Base-by-base conservation (phyloP, 1,284 basidiomycete genomes). In the Limonomyces culmigenus region DNA sequence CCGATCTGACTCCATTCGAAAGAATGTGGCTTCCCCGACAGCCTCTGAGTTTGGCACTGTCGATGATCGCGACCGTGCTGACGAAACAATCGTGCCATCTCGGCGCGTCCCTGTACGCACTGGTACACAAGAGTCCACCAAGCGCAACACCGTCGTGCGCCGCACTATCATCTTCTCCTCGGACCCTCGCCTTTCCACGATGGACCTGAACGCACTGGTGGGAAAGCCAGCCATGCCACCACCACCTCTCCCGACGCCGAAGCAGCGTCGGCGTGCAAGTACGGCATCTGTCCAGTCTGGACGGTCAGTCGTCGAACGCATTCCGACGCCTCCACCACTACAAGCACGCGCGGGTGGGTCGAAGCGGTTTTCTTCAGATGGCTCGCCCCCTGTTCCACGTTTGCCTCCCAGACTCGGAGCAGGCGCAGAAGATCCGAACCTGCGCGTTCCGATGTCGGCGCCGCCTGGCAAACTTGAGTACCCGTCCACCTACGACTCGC, bases 301-400 rank as follows among this genome's bases (percentile, higher is more conserved):
- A 45, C 70, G 72, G 37, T 83, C 81, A 20, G 8, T 16, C 8
- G 60, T 85, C 16, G 80, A 85, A 44, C 74, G 81, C 37, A 74
- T 60, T n/a, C 81, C 81, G 14, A 86, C 81, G 2, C 81, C 80
- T 17, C 79, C 79, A 14, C 81, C 80, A 21, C n/a, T n/a, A n/a
- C n/a, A n/a, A n/a, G 69, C 76, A n/a, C 68, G 70, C 42, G 55
- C 65, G 4, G 55, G 62, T 21, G 58, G 61, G 20, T 51, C 54
- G 19, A 65, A 66, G 43, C 68, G 77, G 25, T 78, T 81, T 53
- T 83, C 79, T 14, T 52, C 47, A 18, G 68, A 71, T 44, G 57
- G 56, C 31, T 65, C 74, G 3, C 83, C 80, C 19, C 81, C 83
- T 11, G 63, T 86, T 23, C 81, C 83, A 3, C 66, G 66, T 31